Conservation (phyloP, 2,329 filamentous ascomycete genomes). For the Amphichorda felina region DNA sequence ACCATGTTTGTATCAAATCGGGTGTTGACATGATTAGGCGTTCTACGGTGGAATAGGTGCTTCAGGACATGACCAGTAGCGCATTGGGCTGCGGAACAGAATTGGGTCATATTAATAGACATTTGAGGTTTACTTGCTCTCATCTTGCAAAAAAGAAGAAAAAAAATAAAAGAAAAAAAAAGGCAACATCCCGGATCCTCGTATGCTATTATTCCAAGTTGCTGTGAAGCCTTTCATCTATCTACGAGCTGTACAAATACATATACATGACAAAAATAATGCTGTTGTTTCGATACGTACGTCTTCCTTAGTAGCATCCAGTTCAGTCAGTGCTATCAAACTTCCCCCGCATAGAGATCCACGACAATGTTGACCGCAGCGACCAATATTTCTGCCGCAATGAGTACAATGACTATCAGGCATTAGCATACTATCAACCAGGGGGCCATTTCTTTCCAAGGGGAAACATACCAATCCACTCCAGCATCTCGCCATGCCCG, state of each 20-base stretch:
- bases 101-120: too few species aligned
- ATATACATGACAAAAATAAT: too few species aligned
- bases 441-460: background rate
- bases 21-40: too few species aligned
- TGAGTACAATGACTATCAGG: conserved; percentile 72
- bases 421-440: conserved; percentile 1
- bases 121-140: too few species aligned
- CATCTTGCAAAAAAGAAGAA: too few species aligned
- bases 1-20: background rate
- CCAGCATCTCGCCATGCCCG: conserved; percentile 78
- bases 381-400: conserved; percentile 89
- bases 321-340: too few species aligned
- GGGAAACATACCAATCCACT: conserved; percentile 69
- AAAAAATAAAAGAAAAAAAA: background rate
- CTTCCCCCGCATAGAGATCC: conserved; percentile 58
- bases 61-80: too few species aligned
- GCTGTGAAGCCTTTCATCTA: background rate
- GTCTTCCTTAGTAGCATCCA: too few species aligned
- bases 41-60: too few species aligned
- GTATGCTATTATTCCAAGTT: background rate
- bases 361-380: conserved; percentile 92
- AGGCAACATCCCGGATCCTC: background rate
- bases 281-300: too few species aligned
- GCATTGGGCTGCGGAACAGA: too few species aligned
- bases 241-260: background rate